Base-by-base conservation (phyloP, 495 filamentous ascomycete genomes). In the Lasiosphaeris hirsuta region DNA sequence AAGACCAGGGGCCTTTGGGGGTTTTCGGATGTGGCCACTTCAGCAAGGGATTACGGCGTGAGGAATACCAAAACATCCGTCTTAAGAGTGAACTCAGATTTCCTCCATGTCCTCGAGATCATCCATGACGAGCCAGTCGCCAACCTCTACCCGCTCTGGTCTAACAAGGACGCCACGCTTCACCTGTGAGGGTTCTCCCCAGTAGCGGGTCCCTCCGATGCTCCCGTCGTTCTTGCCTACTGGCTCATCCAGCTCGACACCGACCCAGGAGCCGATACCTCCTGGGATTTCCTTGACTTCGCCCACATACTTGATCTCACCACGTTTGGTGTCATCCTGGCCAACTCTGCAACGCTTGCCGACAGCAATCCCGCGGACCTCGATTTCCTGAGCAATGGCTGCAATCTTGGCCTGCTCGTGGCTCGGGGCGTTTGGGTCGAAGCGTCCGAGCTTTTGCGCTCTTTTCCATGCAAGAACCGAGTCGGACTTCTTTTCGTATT, bases 391-490 rank as follows among this genome's bases (percentile, higher is more conserved):
- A 52, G 78, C 75, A 56, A 88, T 80, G 30, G 83, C 85, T 45
- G 77, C 75, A 39, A 88, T 78, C 68, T 89, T 90, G 56, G 86
- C 82, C 53, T 84, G 78, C 62, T 90, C 84, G 18, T 84, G 80
- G 56, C 75, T 81, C 15, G 88, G 85, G 6, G 92, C 89, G 63
- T 82, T 80, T 3, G 94, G 94, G 68, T 97, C 92, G 73, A 98
- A 98, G 33, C 94, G 91, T 38, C 94, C 94, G 18, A 98, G 81
- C 64, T 96, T 90, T 63, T 96, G 85, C 17, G 84, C 80, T 72
- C 88, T 90, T 77, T 98, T 98, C 90, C 90, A 97, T 9, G 91
- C 89, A 40, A 96, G 80, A 13, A 98, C 94, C 19, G 87, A 92
- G 73, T 96, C 88, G 23, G 84, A 75, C 54, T 90, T 90, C 53